Base-by-base conservation (phyloP, 768 basidiomycete genomes). In the Rhodotorula sphaerocarpa region DNA sequence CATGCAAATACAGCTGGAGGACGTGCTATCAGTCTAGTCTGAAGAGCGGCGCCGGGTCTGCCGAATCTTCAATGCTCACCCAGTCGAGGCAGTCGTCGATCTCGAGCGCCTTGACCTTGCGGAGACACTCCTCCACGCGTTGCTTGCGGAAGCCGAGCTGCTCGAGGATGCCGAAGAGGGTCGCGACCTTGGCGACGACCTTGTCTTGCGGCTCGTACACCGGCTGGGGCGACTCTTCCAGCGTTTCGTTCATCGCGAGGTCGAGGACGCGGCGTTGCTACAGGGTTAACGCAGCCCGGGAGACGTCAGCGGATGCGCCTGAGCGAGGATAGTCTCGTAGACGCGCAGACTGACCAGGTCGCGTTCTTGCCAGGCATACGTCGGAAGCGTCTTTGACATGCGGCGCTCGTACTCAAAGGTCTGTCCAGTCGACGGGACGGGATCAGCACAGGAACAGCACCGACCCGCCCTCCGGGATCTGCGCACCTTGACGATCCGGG, bases 41-140 rank as follows among this genome's bases (percentile, higher is more conserved):
- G n/a, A n/a, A n/a, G 52, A 27, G 48, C 56, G 28, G 36, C 57
- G 5, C 3, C 21, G 50, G 30, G 53, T 41, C 16, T 18, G 16
- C 3, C 2, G 33, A 11, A 12, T 2, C 28, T 20, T 3, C 11
- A 7, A n/a, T 21, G 21, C 82, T 59, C 67, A 93, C 90, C 93
- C 93, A 96, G 72, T 91, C 86, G 56, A 87, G 81, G 15, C 88
- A 90, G 55, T 90, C 86, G 21, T 96, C 92, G n/a, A 90, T 76
- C 30, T 88, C 87, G 36, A 86, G 76, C 18, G 84, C 81, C 31
- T 78, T 75, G 31, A 89, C 82, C 10, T 79, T 75, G 54, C 77
- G 75, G 48, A 97, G 75, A 73, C 90, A 95, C 69, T 86, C 80
- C 52, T 82, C 79, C 10, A 90, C 85, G 55, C 82, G 78, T 16